Base-by-base conservation (phyloP, 1,284 basidiomycete genomes). In the Salmacisia buchloeana region DNA sequence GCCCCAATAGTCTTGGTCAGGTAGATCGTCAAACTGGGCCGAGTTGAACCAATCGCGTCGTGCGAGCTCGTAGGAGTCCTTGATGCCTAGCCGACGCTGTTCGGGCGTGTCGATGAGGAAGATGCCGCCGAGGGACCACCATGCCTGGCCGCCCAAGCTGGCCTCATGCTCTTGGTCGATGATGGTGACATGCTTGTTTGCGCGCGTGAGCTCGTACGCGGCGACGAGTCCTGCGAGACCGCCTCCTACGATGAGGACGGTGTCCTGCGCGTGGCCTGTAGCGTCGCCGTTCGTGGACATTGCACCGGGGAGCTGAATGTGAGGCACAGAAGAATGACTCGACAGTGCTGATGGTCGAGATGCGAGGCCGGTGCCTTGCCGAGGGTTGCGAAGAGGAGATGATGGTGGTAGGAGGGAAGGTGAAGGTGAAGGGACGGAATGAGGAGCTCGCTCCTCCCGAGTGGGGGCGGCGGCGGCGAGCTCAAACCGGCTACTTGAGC, bases 41-140 rank as follows among this genome's bases (percentile, higher is more conserved):
- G 46, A 57, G 57, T 57, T 62, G 46, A 64, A 59, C 65, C 65
- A 66, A 35, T 66, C 65, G 21, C 62, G 62, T 34, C 45, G n/a
- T 13, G 65, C 65, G 29, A 66, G 45, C 38, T 63, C 62, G 15
- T 60, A 46, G 21, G 62, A 60, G 49, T 66, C 65, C 27, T 59
- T 60, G 38, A 66, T 60, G 27, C 65, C 65, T n/a, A 63, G 29
- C 9, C 65, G 46, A 23, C 65, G 61, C 49, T 66, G 65, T 56
- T 66, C 45, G 34, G 58, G 43, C 21, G 61, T 31, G 60, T 66
- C 58, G 58, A 66, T 49, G 57, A 66, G 60, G 58, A 66, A 66
- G 36, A 66, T 54, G 43, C 65, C 65, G n/a, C 65, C 65, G 39
- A 63, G 58, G 18, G 65, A 66, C 65, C 65, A 63, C 54, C 54